These are phyloP conservation scores for Stygiomarasmius scandens DNA, from an alignment of 1,284 basidiomycete genomes.

Conservation along the genomic window DNA sequence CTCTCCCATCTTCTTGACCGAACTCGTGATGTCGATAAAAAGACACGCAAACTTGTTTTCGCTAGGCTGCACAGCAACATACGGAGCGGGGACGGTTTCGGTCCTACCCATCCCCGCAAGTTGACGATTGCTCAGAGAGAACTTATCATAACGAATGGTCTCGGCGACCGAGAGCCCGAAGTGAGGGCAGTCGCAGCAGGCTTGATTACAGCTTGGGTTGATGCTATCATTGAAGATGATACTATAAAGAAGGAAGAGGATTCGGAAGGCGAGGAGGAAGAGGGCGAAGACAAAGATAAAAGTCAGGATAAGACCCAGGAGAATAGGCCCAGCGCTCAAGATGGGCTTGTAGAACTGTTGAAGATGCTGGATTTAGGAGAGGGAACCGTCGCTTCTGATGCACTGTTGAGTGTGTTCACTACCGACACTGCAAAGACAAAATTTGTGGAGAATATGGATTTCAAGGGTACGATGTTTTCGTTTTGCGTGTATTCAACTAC, in stretches of 20 bases:
- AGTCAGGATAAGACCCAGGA: too few species aligned
- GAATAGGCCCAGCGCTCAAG: constrained; percentile 25
- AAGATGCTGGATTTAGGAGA: constrained; percentile 41
- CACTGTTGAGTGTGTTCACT: constrained; percentile 39
- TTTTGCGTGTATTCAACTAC: not conserved
- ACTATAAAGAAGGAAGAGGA: constrained; percentile 27
- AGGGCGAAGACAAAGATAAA: too few species aligned
- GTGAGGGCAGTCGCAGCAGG: constrained; percentile 79
- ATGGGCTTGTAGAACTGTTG: constrained; percentile 38
- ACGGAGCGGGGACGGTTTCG: constrained; percentile 16
- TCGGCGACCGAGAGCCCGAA: constrained; percentile 82
- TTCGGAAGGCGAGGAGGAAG: constrained; percentile 24
- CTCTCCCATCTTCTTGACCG: constrained; percentile 76
- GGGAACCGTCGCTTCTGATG: constrained; percentile 39
- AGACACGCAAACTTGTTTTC: constrained; percentile 83
- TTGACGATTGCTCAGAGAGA: constrained; percentile 78
- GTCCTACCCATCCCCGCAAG: constrained; percentile 60
- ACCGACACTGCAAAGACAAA: constrained; percentile 24
- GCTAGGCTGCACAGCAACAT: constrained; percentile 58
- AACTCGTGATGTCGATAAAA: constrained; percentile 83
- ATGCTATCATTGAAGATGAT: constrained; percentile 39
- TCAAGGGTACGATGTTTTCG: constrained; percentile 57
- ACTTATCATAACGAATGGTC: constrained; percentile 75
- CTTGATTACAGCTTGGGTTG: constrained; percentile 77
- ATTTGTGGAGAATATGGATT: constrained; percentile 62